A percentile compares a stretch with the other conserved stretches of the same genome.
These are phyloP conservation scores for Nicotiana noctiflora DNA, from an alignment of 257 asterid genomes.

Conservation along the genomic window DNA sequence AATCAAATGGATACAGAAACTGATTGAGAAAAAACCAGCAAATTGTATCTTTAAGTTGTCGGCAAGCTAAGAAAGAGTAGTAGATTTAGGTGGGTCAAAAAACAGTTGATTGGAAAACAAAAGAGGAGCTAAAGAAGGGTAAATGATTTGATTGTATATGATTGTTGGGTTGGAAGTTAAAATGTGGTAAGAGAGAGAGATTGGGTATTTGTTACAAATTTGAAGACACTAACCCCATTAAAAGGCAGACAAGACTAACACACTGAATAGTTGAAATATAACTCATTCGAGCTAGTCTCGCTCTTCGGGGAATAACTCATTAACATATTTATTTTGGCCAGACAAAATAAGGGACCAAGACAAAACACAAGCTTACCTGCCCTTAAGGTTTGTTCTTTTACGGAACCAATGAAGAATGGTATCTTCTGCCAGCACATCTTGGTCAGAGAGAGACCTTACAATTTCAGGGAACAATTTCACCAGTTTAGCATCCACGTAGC, in stretches of 20 bases:
- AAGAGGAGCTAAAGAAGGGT: neutral
- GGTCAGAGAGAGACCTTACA: conserved; percentile 81
- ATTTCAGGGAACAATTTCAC: conserved; percentile 95
- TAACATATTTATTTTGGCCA: too few relatives aligned
- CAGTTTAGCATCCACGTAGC: conserved; percentile 94
- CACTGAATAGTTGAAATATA: too few relatives aligned
- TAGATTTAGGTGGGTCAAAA: conserved; percentile 1
- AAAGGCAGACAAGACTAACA: too few relatives aligned
- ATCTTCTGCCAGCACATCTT: conserved; percentile 94
- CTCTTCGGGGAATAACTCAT: too few relatives aligned
- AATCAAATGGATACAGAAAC: conserved; percentile 4
- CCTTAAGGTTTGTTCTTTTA: conserved; percentile 85
- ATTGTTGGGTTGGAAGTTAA: too few relatives aligned
- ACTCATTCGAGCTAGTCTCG: too few relatives aligned
- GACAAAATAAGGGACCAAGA: too few relatives aligned
- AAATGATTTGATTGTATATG: neutral
- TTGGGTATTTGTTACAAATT: too few relatives aligned
- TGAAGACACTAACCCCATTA: too few relatives aligned
- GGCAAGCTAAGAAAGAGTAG: conserved; percentile 1
- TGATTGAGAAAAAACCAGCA: neutral
- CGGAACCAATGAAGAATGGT: conserved; percentile 95
- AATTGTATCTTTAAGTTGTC: neutral
- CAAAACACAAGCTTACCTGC: conserved; percentile 42
- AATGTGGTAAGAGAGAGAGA: too few relatives aligned
- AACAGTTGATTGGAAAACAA: neutral